Base-by-base conservation (phyloP, 2,329 filamentous ascomycete species). In the Ceratocystiopsis minuta region DNA sequence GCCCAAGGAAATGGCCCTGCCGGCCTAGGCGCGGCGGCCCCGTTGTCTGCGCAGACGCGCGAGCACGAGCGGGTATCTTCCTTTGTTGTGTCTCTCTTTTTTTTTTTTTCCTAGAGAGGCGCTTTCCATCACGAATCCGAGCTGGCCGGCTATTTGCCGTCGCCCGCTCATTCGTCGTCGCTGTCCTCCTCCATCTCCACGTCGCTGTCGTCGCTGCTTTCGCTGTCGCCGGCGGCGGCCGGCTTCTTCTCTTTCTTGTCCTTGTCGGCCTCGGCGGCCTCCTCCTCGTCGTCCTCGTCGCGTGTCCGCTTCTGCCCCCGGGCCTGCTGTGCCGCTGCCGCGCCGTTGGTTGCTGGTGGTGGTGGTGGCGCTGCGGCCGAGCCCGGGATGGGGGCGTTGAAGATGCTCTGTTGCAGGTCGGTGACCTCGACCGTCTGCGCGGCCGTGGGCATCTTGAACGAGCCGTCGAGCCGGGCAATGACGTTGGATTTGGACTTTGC, bases 391-490 rank as follows among this genome's bases (percentile, higher is more conserved):
- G 75, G 72, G 7, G 75, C 78, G 54, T 78, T 79, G 65, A 88
- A 87, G 52, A 90, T 84, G 55, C 78, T 82, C 55, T 82, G 79
- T 56, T 86, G 80, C 37, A 83, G 66, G 50, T 82, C 78, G 4
- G 80, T 85, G 51, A 80, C 72, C 52, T 75, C 71, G 41, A 75
- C 70, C 35, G 63, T 65, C 43, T 70, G 67, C 24, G 66, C 62
- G 35, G 60, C 60, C 24, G 62, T 63, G 14, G 83, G 76, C 51
- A 82, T 70, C 54, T 78, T 78, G 62, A 86, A 94, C 14, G 84
- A 88, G 48, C 90, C 90, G 50, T 94, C 87, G 41, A 98, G 75
- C 60, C 93, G 94, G 32, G 85, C 76, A 47, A 98, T 75, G 18
- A 81, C 80, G 57, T 94, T 71, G 4, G 87, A 95, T 56, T 88